These are phyloP conservation scores for Halophytophthora batemanensis DNA, from an alignment of 352 stramenopile species.

Conservation along the genomic window DNA sequence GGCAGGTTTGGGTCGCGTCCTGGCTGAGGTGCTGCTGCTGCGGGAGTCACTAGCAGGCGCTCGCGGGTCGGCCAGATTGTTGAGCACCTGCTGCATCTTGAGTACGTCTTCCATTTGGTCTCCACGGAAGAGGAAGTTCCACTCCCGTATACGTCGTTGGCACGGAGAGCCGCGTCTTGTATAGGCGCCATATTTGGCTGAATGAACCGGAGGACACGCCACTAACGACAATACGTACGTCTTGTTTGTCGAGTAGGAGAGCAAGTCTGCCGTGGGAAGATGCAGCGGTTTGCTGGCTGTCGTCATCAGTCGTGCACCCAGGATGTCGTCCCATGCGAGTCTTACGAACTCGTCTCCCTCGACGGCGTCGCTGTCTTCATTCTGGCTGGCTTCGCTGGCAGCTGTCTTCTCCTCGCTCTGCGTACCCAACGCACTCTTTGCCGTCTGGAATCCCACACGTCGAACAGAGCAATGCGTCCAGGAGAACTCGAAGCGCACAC, in stretches of 20 bases:
- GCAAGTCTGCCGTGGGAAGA: constrained; percentile 14
- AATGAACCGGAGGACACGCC: constrained; percentile 27
- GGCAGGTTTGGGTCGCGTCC: constrained; percentile 7
- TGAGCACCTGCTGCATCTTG: constrained; percentile 32
- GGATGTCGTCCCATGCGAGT: constrained; percentile 43
- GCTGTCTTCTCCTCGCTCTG: constrained; percentile 3
- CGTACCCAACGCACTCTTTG: not conserved
- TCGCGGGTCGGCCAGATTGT: constrained; percentile 42
- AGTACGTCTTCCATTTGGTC: constrained; percentile 31
- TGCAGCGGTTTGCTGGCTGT: constrained; percentile 32
- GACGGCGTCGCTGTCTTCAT: constrained; percentile 10
- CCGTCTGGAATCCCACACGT: constrained; percentile 5
- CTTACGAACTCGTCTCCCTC: constrained; percentile 10
- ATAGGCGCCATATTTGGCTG: constrained; percentile 7
- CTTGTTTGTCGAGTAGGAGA: not conserved
- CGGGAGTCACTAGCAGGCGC: not conserved
- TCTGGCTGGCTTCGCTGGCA: constrained; percentile 3
- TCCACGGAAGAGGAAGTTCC: constrained; percentile 42
- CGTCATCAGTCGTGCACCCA: constrained; percentile 44
- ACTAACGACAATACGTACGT: constrained; percentile 41
- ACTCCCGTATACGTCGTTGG: constrained; percentile 36
- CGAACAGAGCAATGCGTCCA: constrained; percentile 15
- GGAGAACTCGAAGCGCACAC: constrained; percentile 19
- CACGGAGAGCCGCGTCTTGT: constrained; percentile 1
- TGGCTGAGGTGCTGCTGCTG: constrained; percentile 12